These are phyloP conservation scores for Exidia glandulosa DNA, from an alignment of 768 basidiomycete genomes.

Conservation along the genomic window DNA sequence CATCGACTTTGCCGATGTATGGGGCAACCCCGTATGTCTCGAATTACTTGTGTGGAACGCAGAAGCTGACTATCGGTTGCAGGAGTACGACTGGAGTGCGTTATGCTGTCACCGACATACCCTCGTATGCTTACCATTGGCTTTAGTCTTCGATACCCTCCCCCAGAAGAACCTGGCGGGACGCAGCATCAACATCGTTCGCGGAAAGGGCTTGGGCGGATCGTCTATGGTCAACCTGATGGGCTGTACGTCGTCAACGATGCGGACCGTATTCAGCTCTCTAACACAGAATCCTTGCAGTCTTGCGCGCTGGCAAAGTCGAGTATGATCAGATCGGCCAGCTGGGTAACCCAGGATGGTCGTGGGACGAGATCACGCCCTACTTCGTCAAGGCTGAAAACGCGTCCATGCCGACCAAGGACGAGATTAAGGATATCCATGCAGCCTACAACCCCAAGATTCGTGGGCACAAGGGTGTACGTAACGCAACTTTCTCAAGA, in stretches of 20 bases:
- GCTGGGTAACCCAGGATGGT: not conserved
- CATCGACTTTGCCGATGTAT: not conserved
- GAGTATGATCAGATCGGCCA: not conserved
- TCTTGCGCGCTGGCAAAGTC: not conserved
- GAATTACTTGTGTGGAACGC: not conserved
- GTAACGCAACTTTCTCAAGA: not conserved
- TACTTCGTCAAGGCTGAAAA: constrained; percentile 7
- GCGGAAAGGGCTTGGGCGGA: constrained; percentile 27
- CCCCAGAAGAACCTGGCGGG: not conserved
- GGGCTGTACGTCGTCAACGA: no score
- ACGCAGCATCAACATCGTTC: not conserved
- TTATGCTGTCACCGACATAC: not conserved
- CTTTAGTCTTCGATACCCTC: not conserved
- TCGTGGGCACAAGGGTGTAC: not conserved
- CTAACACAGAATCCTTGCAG: no score
- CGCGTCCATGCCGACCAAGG: not conserved
- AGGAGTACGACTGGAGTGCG: not conserved
- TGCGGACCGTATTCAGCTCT: no score
- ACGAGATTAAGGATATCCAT: not conserved
- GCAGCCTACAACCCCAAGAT: not conserved
- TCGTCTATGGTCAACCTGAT: constrained; percentile 34
- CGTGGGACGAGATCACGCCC: not conserved
- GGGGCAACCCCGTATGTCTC: not conserved
- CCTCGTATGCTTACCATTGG: not conserved
- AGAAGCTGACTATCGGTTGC: not conserved